These are phyloP conservation scores for Aspergillus phoenicis DNA, from an alignment of 2,329 filamentous ascomycete species.

Conservation along the genomic window DNA sequence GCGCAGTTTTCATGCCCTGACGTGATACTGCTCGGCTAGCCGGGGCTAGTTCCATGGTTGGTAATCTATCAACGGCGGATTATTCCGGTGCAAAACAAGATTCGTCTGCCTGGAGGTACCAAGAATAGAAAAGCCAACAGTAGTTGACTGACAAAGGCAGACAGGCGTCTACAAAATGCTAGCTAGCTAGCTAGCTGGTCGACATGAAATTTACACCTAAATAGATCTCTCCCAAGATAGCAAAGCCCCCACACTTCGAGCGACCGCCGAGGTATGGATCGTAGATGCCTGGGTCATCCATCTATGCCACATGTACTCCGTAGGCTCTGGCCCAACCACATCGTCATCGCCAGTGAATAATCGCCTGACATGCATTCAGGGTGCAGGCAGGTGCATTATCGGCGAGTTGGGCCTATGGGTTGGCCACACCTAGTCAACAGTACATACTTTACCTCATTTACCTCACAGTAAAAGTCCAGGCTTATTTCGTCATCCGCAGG, in stretches of 20 bases:
- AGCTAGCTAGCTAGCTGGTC: no score
- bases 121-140: conserved; percentile 6
- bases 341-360: not conserved
- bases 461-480: not conserved
- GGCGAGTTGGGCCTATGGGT: not conserved
- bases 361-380: not conserved
- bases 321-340: not conserved
- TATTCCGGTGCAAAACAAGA: conserved; percentile 11
- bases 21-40: conserved; percentile 14
- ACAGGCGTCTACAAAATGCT: no score
- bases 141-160: not conserved
- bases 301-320: not conserved
- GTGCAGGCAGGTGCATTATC: not conserved
- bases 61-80: conserved; percentile 10
- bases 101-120: conserved; percentile 4
- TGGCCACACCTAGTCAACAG: not conserved
- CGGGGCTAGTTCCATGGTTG: conserved; percentile 15
- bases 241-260: not conserved
- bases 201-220: no score
- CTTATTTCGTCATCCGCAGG: conserved; percentile 12
- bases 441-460: not conserved
- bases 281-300: not conserved
- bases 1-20: not conserved
- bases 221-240: not conserved
- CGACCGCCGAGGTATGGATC: not conserved